Percentiles rank a stretch among this genome's conserved stretches.
These are phyloP conservation scores for Fusarium sp. DNA, from an alignment of 2,329 filamentous ascomycete genomes.

Conservation along the genomic window DNA sequence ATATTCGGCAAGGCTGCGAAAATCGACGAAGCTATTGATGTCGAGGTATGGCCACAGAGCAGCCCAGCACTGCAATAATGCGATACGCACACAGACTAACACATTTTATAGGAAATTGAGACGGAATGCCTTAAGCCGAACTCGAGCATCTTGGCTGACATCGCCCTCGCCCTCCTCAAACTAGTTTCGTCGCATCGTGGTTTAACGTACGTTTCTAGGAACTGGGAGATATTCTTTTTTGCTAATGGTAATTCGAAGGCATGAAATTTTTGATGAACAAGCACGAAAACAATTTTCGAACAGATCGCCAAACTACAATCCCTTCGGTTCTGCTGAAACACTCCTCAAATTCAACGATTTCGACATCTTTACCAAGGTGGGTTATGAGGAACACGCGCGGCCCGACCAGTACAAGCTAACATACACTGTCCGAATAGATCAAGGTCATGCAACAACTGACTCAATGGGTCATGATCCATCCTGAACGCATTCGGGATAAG, in stretches of 20 bases:
- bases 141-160: constrained; percentile 80
- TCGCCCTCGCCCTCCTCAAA: constrained; percentile 89
- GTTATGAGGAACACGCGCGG: constrained; percentile 1
- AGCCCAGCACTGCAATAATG: constrained; percentile 1
- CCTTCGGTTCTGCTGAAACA: constrained; percentile 82
- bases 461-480: constrained; percentile 87
- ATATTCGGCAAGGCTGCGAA: constrained; percentile 91
- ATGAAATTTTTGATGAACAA: constrained; percentile 93
- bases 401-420: not conserved
- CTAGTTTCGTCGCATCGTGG: constrained; percentile 94
- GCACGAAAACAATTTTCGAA: constrained; percentile 86
- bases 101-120: constrained; percentile 78
- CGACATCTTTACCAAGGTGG: constrained; percentile 82
- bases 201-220: constrained; percentile 75
- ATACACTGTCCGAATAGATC: constrained; percentile 59
- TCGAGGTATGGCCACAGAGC: constrained; percentile 73
- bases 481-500: constrained; percentile 86
- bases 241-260: constrained; percentile 60
- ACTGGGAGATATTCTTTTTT: not conserved
- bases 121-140: constrained; percentile 85
- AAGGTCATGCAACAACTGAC: constrained; percentile 88
- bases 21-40: constrained; percentile 87
- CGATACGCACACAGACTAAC: not conserved
- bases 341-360: constrained; percentile 83
- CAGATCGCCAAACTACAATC: constrained; percentile 84